These are phyloP conservation scores for Phoenix dactylifera DNA, from an alignment of 176 grass and related monocot species.

Conservation along the genomic window DNA sequence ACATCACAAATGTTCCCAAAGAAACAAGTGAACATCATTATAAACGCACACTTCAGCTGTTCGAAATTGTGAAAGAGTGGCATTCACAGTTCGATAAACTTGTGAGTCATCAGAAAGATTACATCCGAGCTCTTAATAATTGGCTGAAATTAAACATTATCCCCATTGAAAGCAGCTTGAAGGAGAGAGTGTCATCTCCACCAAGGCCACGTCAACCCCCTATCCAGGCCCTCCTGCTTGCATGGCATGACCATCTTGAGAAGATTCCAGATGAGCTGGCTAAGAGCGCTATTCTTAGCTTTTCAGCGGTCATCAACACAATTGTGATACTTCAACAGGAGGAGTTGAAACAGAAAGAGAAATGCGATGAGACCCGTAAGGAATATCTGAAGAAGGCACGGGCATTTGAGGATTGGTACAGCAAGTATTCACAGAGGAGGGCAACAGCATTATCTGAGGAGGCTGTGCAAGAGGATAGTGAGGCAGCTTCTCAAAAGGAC, in stretches of 20 bases:
- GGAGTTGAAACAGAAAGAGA: conserved; percentile 89
- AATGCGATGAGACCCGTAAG: conserved; percentile 36
- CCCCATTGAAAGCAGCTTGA: conserved; percentile 93
- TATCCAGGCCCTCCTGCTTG: conserved; percentile 64
- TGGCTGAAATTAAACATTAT: conserved; percentile 88
- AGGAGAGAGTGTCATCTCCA: conserved; percentile 84
- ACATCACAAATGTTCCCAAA: conserved; percentile 57
- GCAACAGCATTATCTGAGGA: conserved; percentile 15
- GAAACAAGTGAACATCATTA: conserved; percentile 75
- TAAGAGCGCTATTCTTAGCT: conserved; percentile 60
- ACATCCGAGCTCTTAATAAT: conserved; percentile 56
- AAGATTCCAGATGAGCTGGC: conserved; percentile 78
- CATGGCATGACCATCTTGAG: conserved; percentile 66
- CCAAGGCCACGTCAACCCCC: conserved; percentile 56
- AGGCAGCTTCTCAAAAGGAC: conserved; percentile 49
- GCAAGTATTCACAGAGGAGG: conserved; percentile 50
- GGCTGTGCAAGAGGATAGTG: conserved; percentile 32
- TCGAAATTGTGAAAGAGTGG: conserved; percentile 67
- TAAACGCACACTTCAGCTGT: conserved; percentile 66
- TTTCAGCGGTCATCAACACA: conserved; percentile 66
- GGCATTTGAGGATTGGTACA: conserved; percentile 89
- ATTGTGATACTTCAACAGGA: conserved; percentile 77
- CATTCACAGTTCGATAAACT: conserved; percentile 56
- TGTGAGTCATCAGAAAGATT: conserved; percentile 68
- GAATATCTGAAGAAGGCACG: conserved; percentile 54